Evolutionary conservation across 1,284 basidiomycete genomes (phyloP).

Genomic region (Kwoniella shivajii): DNA sequence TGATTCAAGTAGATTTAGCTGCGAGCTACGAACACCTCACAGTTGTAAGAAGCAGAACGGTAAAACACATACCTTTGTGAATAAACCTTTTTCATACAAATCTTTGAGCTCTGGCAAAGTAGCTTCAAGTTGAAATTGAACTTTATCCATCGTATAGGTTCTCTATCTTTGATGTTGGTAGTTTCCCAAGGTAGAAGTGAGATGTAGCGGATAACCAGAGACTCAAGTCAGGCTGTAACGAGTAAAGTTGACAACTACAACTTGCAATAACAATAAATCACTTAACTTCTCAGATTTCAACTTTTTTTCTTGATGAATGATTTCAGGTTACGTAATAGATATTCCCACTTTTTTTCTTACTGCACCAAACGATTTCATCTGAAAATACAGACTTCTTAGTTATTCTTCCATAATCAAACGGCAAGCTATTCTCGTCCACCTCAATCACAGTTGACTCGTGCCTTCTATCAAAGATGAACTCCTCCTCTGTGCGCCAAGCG

Average conservation of each 20-base stretch:
- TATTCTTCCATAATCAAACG: no score
- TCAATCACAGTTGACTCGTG: no score
- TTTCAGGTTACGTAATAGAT: neutral
- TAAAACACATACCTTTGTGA: constrained; percentile 67
- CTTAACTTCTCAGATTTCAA: neutral
- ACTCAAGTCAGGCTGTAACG: no score
- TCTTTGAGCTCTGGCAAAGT: constrained; percentile 97
- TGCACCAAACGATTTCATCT: no score
- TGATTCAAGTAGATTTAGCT: neutral
- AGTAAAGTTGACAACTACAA: no score
- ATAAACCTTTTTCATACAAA: constrained; percentile 81
- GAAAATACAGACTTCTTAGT: no score
- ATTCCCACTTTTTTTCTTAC: no score
- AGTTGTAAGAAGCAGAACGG: neutral
- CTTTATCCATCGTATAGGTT: constrained; percentile 73
- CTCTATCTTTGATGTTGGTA: neutral
- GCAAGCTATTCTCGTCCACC: no score
- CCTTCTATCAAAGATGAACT: constrained; percentile 12
- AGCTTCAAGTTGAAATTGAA: constrained; percentile 93
- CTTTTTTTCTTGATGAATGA: neutral
- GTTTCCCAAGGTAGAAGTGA: neutral
- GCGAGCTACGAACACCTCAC: neutral
- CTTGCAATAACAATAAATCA: no score
- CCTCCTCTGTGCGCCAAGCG: constrained; percentile 10
- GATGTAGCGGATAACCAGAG: no score